Conservation (phyloP, 306 rosid genomes). For the Vigna hirtella region DNA sequence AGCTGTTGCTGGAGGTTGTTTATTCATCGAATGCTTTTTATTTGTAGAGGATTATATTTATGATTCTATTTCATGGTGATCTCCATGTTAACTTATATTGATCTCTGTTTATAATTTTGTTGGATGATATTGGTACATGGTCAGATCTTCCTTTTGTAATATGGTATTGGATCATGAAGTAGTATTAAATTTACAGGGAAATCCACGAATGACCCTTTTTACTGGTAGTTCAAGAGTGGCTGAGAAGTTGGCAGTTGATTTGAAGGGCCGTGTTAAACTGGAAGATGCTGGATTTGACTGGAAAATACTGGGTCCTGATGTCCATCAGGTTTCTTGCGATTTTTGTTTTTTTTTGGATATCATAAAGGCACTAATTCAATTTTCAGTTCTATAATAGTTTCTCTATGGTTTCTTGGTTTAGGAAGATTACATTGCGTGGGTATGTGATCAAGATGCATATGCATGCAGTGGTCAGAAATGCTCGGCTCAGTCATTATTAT, state of each 20-base stretch:
- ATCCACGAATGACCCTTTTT: slow-evolving; percentile 92
- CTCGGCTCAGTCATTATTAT: slow-evolving; percentile 88
- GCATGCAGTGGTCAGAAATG: slow-evolving; percentile 99
- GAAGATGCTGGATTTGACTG: slow-evolving; percentile 99
- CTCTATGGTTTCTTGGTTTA: slow-evolving; percentile 52
- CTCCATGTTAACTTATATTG: slow-evolving; percentile 39
- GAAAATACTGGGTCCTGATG: slow-evolving; percentile 97
- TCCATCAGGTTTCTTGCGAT: slow-evolving; percentile 72
- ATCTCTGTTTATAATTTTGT: slow-evolving; percentile 1
- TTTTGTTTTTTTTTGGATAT: not conserved
- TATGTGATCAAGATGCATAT: slow-evolving; percentile 98
- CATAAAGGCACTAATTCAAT: slow-evolving; percentile 21
- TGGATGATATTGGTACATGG: slow-evolving; percentile 12
- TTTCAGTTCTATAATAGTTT: slow-evolving; percentile 30
- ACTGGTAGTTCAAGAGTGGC: slow-evolving; percentile 99
- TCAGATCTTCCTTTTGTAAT: slow-evolving; percentile 14
- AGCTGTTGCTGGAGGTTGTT: slow-evolving; percentile 78
- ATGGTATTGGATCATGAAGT: slow-evolving; percentile 33
- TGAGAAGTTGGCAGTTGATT: slow-evolving; percentile 81
- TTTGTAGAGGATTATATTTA: not conserved
- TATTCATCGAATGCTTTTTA: not conserved
- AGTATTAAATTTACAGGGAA: slow-evolving; percentile 62
- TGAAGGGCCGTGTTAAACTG: slow-evolving; percentile 86
- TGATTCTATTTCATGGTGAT: slow-evolving; percentile 20
- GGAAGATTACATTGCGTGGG: slow-evolving; percentile 95